A percentile compares a stretch with the other conserved stretches of the same genome.
phyloP scores from a whole-genome alignment of 2,329 filamentous ascomycete species.

The Cladosporium sp. region DNA sequence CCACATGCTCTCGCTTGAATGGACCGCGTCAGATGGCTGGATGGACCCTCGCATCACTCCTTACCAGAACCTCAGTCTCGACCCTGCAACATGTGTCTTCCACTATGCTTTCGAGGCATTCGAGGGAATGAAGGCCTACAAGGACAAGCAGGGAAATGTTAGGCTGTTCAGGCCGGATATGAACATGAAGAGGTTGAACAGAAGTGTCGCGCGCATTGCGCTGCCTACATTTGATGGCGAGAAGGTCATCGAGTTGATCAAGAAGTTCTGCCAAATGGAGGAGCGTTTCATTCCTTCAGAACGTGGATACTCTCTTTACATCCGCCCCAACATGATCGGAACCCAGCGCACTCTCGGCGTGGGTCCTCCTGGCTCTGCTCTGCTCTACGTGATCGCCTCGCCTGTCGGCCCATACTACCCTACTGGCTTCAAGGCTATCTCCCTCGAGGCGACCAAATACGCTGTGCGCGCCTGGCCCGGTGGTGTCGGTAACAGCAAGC shows the following conservation, averaged over 20 bases:
- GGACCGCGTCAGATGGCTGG: slow-evolving; percentile 84
- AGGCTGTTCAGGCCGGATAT: slow-evolving; percentile 89
- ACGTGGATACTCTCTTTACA: slow-evolving; percentile 88
- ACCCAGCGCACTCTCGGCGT: slow-evolving; percentile 93
- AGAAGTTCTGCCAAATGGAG: slow-evolving; percentile 74
- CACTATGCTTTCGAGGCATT: slow-evolving; percentile 99
- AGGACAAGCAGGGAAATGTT: slow-evolving; percentile 71
- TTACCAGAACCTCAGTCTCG: slow-evolving; percentile 95
- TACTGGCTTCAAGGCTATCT: slow-evolving; percentile 95
- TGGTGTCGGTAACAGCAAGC: slow-evolving; percentile 95
- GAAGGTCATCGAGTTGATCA: slow-evolving; percentile 75
- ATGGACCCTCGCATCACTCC: slow-evolving; percentile 75
- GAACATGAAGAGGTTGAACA: slow-evolving; percentile 95
- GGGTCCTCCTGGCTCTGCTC: slow-evolving; percentile 81
- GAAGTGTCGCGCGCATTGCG: slow-evolving; percentile 84
- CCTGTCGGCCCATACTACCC: slow-evolving; percentile 98
- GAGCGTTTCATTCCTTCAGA: slow-evolving; percentile 78
- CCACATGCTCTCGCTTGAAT: slow-evolving; percentile 95
- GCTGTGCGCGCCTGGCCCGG: slow-evolving; percentile 90
- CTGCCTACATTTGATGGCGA: slow-evolving; percentile 77
- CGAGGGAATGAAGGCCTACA: slow-evolving; percentile 99
- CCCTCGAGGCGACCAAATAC: slow-evolving; percentile 81
- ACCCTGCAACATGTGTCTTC: slow-evolving; percentile 94
- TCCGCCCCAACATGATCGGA: slow-evolving; percentile 94
- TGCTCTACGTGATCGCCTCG: slow-evolving; percentile 92